Conservation (phyloP, 2,329 filamentous ascomycete genomes). For the Trichoderma harzianum region DNA sequence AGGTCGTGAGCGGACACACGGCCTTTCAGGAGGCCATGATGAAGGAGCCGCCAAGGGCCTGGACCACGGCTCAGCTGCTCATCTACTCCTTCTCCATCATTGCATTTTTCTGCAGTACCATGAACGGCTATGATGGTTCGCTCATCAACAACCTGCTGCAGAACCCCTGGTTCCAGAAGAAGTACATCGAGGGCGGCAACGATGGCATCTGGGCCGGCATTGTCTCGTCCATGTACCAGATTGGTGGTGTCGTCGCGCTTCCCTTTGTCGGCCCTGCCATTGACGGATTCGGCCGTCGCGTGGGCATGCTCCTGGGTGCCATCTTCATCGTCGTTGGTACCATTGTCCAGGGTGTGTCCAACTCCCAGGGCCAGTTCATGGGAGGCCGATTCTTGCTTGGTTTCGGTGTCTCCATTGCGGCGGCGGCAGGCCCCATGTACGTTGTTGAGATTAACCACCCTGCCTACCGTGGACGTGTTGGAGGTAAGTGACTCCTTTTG, state of each 20-base stretch:
- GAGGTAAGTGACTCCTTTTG: slow-evolving; percentile 25
- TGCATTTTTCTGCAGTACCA: slow-evolving; percentile 46
- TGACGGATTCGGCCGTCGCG: slow-evolving; percentile 46
- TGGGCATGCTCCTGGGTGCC: slow-evolving; percentile 46
- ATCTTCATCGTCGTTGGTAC: slow-evolving; percentile 46
- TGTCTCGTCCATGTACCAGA: slow-evolving; percentile 50
- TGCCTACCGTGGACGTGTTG: slow-evolving; percentile 43
- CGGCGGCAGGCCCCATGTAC: slow-evolving; percentile 28
- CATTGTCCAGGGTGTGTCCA: slow-evolving; percentile 43
- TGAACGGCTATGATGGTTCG: slow-evolving; percentile 52
- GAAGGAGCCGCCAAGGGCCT: slow-evolving; percentile 48
- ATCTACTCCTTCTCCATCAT: slow-evolving; percentile 45
- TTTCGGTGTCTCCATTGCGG: slow-evolving; percentile 44
- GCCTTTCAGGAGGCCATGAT: slow-evolving; percentile 51
- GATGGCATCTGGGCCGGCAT: slow-evolving; percentile 48
- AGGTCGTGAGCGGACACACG: slow-evolving; percentile 21
- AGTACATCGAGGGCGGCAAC: slow-evolving; percentile 37
- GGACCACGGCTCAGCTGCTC: slow-evolving; percentile 36
- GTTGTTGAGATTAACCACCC: slow-evolving; percentile 47
- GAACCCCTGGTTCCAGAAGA: slow-evolving; percentile 39
- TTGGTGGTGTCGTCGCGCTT: slow-evolving; percentile 47
- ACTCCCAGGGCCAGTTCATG: slow-evolving; percentile 42
- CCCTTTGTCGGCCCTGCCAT: slow-evolving; percentile 47
- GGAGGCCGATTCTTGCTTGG: slow-evolving; percentile 60
- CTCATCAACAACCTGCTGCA: slow-evolving; percentile 48